Base-by-base conservation (phyloP, 1,284 basidiomycete genomes). In the Cutaneotrichosporon dermatis region DNA sequence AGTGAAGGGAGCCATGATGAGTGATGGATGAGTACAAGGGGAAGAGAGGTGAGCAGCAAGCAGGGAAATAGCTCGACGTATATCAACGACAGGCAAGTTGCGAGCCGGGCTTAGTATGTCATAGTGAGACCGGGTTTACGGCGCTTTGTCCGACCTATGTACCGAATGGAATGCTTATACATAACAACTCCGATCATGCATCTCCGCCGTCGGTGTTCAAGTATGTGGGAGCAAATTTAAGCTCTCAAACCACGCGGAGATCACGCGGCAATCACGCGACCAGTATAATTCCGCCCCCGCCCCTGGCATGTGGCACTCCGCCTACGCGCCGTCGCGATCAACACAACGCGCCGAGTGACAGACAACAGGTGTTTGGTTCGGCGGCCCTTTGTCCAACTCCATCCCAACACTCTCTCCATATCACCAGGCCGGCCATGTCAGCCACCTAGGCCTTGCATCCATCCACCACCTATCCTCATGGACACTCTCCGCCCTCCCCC, bases 1-100 rank as follows among this genome's bases (percentile, higher is more conserved):
- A 44, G 62, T 69, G 57, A 61, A 68, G 1, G 67, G 59, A 11
- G 57, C 39, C 59, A 59, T 63, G 11, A 42, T 59, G 41, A 39
- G 13, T 35, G 25, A 36, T 46, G 43, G 13, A 46, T 8, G 39
- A 44, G 15, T 52, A 11, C 8, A 15, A 16, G 15, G 13, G 12
- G 9, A 49, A 48, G 46, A 16, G 43, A n/a, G 35, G 25, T 25
- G 25, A 25, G 25, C 25, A 25, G 25, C 25, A 25, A 25, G 25
- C 25, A 25, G 25, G 25, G 25, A 25, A 25, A 25, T 25, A 25
- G 25, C 25, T 25, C 25, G 25, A 25, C 25, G 25, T 25, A 25
- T 25, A 25, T 25, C 25, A 25, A 25, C 25, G 25, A 25, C 25
- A 25, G 25, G 25, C 25, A 25, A 25, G 25, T 25, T 25, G 25